Base-by-base conservation (phyloP, 1,139 yeast genomes). In the Sugiyamaella japonica region DNA sequence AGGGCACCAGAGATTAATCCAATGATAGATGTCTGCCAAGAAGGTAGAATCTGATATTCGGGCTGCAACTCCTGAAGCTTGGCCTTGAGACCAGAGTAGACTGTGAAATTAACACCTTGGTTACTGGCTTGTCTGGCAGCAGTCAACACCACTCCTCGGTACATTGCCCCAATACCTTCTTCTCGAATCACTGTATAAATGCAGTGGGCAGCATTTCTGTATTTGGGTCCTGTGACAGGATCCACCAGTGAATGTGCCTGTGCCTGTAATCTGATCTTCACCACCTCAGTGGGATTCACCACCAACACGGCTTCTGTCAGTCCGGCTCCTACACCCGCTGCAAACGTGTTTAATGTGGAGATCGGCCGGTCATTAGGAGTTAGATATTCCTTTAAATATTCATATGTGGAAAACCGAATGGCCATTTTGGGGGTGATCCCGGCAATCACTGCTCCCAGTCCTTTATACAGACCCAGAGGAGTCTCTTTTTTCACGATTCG, bases 381-480 rank as follows among this genome's bases (percentile, higher is more conserved):
- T 62, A 91, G 78, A 58, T 84, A 73, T 23, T 84, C 78, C 73
- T 95, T 84, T 78, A 87, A 91, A 66, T 84, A 85, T 72, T 91
- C 98, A 70, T 90, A 93, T 2, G 97, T 88, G 45, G 96, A 85
- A 76, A 93, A 93, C 69, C 99, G 81, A 64, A 93, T 88, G 34
- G 97, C 97, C 99, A 93, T 93, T 71, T 93, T 93, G 56, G 99
- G 99, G 47, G 93, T 96, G 68, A 93, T 93, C 59, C 99, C 99
- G 69, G 93, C 88, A 54, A 90, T 89, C 59, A 93, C 99, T 20
- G 99, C 98, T 37, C 97, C 97, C 55, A 93, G 81, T 56, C 99
- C 99, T 72, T 93, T 91, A 76, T 93, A 93, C 38, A 93, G 80
- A 9, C 97, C 93, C 59, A 89, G 77, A 60, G 89, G 80, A 4